Evolutionary conservation across 345 rosid species (phyloP).

Genomic region (Salix exigua): DNA sequence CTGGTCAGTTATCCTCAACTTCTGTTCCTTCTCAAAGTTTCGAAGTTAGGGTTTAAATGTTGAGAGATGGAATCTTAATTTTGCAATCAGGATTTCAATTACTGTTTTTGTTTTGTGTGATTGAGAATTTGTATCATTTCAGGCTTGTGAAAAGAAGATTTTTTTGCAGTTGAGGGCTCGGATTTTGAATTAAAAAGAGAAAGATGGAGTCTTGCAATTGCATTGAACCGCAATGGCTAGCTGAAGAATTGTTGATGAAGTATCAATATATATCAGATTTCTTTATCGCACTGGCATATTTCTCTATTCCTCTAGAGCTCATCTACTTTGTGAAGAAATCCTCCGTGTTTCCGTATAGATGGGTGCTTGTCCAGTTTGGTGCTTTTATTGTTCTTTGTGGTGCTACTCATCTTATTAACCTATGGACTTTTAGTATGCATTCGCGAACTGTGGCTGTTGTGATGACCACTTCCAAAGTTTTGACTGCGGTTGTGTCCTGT

Average conservation of each 20-base stretch:
- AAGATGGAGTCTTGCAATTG: constrained; percentile 87
- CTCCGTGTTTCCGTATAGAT: constrained; percentile 81
- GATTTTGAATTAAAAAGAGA: background rate
- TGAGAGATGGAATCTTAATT: background rate
- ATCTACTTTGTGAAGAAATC: constrained; percentile 98
- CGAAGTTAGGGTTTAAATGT: background rate
- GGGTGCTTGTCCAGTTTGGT: constrained; percentile 99
- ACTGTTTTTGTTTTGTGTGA: background rate
- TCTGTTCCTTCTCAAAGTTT: background rate
- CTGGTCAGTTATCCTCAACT: background rate
- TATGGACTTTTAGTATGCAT: constrained; percentile 84
- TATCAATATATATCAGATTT: constrained; percentile 98
- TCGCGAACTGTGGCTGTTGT: constrained; percentile 73
- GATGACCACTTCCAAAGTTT: constrained; percentile 71
- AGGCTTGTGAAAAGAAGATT: background rate
- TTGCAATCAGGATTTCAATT: background rate
- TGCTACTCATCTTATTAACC: constrained; percentile 86
- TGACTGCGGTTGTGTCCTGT: constrained; percentile 90
- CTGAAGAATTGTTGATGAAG: constrained; percentile 85
- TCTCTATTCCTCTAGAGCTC: constrained; percentile 92
- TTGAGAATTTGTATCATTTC: background rate
- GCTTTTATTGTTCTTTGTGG: constrained; percentile 99
- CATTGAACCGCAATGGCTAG: constrained; percentile 93
- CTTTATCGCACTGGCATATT: constrained; percentile 95
- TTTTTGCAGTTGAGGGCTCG: background rate